Evolutionary conservation across 768 basidiomycete genomes (phyloP).

Genomic region (Mrakia gelida): DNA sequence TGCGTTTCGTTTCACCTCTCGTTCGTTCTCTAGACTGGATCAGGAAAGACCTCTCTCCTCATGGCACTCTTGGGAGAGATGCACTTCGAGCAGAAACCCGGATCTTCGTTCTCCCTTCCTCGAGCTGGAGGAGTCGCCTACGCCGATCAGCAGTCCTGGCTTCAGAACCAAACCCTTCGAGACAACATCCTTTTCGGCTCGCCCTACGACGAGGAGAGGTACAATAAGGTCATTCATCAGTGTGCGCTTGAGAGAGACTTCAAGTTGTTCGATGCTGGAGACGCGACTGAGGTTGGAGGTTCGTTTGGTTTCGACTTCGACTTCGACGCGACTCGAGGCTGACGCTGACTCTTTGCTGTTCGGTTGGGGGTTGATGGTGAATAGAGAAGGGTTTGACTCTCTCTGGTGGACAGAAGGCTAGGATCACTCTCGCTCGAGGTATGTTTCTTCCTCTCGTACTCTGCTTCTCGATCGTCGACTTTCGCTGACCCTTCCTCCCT

Average conservation of each 20-base stretch:
- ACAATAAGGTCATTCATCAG: slow-evolving; percentile 27
- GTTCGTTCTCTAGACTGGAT: slow-evolving; percentile 38
- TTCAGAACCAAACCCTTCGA: slow-evolving; percentile 56
- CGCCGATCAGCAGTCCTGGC: slow-evolving; percentile 78
- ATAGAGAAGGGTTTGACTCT: slow-evolving; percentile 7
- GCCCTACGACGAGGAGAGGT: slow-evolving; percentile 27
- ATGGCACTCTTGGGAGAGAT: slow-evolving; percentile 48
- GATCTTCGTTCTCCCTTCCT: slow-evolving; percentile 67
- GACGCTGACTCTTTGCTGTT: too few species aligned
- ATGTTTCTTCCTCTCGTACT: too few species aligned
- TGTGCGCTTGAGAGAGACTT: slow-evolving; percentile 32
- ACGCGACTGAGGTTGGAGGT: slow-evolving; percentile 29
- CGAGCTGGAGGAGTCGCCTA: slow-evolving; percentile 67
- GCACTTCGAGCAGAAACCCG: slow-evolving; percentile 45
- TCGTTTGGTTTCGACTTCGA: too few species aligned
- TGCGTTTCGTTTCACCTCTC: slow-evolving; percentile 26
- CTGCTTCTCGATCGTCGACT: too few species aligned
- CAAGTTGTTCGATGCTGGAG: slow-evolving; percentile 30
- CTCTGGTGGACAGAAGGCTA: slow-evolving; percentile 58
- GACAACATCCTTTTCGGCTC: slow-evolving; percentile 32
- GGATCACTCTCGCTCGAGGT: slow-evolving; percentile 43
- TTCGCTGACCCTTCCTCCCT: too few species aligned
- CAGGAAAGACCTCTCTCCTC: slow-evolving; percentile 41
- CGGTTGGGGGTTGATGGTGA: too few species aligned
- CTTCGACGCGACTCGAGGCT: too few species aligned